Evolutionary conservation across 345 rosid genomes (phyloP).

Genomic region (Zanthoxylum bungeanum): DNA sequence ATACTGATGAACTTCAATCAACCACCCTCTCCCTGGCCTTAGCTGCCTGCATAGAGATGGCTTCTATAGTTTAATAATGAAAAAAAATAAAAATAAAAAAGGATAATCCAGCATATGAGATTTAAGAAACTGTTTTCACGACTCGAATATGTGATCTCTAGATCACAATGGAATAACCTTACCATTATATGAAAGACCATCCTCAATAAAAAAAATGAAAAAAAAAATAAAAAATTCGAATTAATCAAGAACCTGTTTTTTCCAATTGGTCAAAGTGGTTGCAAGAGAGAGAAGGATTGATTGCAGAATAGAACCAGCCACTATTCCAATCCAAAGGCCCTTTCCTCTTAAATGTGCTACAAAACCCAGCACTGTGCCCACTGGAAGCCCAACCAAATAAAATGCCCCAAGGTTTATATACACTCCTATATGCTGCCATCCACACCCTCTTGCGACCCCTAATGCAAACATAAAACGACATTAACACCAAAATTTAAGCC

Average conservation of each 20-base stretch:
- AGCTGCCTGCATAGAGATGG: slow-evolving; percentile 15
- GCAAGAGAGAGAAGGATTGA: slow-evolving; percentile 18
- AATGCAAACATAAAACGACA: background rate
- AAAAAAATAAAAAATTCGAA: background rate
- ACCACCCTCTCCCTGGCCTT: slow-evolving; percentile 19
- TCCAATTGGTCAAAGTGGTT: slow-evolving; percentile 27
- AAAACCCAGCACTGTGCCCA: slow-evolving; percentile 27
- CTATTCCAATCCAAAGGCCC: slow-evolving; percentile 42
- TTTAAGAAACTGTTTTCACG: no score
- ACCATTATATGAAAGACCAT: no score
- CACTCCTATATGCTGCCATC: slow-evolving; percentile 40
- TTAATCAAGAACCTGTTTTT: slow-evolving; percentile 28
- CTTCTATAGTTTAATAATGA: background rate
- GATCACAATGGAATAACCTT: no score
- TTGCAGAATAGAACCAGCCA: slow-evolving; percentile 36
- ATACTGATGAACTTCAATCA: background rate
- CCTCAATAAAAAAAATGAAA: background rate
- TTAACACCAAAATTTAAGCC: background rate
- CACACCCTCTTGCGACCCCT: slow-evolving; percentile 45
- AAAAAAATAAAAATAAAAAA: background rate
- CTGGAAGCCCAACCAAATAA: slow-evolving; percentile 36
- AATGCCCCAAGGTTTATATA: slow-evolving; percentile 32
- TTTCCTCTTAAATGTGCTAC: slow-evolving; percentile 24
- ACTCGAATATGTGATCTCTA: no score
- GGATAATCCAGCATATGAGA: no score